Evolutionary conservation across 768 basidiomycete genomes (phyloP), one percentile per base, ranked within the genome.

Genomic region (Russula griseocarnosa): DNA sequence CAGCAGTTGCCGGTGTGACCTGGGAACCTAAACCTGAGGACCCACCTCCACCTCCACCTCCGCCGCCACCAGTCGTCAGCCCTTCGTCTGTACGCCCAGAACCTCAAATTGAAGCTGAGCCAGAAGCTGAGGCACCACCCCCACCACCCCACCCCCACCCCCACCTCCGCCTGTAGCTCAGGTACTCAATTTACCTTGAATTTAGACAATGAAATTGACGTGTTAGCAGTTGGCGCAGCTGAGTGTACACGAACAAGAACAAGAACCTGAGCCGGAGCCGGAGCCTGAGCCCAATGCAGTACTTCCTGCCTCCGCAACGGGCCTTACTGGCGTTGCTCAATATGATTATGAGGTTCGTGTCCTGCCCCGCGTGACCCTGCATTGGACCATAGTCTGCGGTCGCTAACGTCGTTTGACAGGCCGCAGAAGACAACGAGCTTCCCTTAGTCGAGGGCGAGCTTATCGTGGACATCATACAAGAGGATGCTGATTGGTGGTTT

Each of bases 401-500:
- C 24, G 5, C 36, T 52, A 6, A 67, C 46, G 8, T 38, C 38
- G 50, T 34, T 16, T 55, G 47, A 22, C 54, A 88, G 85, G 90
- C 89, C 18, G 79, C 85, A 13, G 92, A 93, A 74, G 90, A 93
- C 65, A 94, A 94, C 70, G 95, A 98, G 72, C 85, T 98, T 78
- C 73, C 73, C 61, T 80, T 97, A 26, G 67, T 77, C 1, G 94
- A 96, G 73, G 92, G 92, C 51, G 92, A 95, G 71, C 74, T 86
- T 40, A 84, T 97, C 55, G 84, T 88, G 61, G 83, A 89, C 67
- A 85, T 96, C 53, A 90, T 94, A 74, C 86, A 91, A 74, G 74
- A 92, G 18, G 92, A 88, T 68, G 90, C 92, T 69, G 90, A 91
- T 7, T 98, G 95, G 95, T 97, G 94, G 95, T 82, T 79, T 62